A percentile compares a stretch with the other conserved stretches of the same genome.
Evolutionary conservation across 257 asterid species (phyloP).

Genomic region (Scutellaria barbata): DNA sequence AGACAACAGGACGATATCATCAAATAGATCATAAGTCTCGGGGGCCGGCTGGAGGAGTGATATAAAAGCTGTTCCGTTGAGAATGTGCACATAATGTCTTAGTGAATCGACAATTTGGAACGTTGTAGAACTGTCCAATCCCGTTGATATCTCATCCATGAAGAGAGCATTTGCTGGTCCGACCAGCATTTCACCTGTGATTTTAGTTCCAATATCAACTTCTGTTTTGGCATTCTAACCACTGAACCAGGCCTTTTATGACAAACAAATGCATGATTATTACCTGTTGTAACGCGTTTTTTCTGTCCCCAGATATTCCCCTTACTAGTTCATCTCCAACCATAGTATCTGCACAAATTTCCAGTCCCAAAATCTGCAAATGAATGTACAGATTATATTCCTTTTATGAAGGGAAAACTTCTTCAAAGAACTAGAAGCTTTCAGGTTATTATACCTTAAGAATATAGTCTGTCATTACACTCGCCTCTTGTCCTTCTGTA

Average conservation of each 20-base stretch:
- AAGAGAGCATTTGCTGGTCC: slow-evolving; percentile 60
- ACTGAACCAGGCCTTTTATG: too few species aligned
- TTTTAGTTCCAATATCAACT: not conserved
- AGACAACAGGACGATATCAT: slow-evolving; percentile 52
- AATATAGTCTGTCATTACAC: slow-evolving; percentile 48
- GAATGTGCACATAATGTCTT: slow-evolving; percentile 51
- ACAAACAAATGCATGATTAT: not conserved
- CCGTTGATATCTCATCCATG: slow-evolving; percentile 71
- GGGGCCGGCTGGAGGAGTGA: slow-evolving; percentile 67
- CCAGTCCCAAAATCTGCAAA: slow-evolving; percentile 57
- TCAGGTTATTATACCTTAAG: slow-evolving; percentile 45
- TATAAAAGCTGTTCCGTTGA: slow-evolving; percentile 53
- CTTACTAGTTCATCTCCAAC: slow-evolving; percentile 56
- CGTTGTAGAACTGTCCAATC: slow-evolving; percentile 63
- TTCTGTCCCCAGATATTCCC: slow-evolving; percentile 64
- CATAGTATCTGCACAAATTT: slow-evolving; percentile 52
- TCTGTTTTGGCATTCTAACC: not conserved
- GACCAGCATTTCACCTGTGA: slow-evolving; percentile 59
- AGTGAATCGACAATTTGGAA: slow-evolving; percentile 49
- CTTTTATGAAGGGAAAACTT: not conserved
- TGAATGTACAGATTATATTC: not conserved
- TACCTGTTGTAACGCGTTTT: slow-evolving; percentile 56
- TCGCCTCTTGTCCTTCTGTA: slow-evolving; percentile 48
- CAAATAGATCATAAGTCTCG: slow-evolving; percentile 54
- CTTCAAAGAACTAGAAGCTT: slow-evolving; percentile 6